Evolutionary conservation across 306 rosid genomes (phyloP).

Genomic region (Elaeagnus macrophylla): DNA sequence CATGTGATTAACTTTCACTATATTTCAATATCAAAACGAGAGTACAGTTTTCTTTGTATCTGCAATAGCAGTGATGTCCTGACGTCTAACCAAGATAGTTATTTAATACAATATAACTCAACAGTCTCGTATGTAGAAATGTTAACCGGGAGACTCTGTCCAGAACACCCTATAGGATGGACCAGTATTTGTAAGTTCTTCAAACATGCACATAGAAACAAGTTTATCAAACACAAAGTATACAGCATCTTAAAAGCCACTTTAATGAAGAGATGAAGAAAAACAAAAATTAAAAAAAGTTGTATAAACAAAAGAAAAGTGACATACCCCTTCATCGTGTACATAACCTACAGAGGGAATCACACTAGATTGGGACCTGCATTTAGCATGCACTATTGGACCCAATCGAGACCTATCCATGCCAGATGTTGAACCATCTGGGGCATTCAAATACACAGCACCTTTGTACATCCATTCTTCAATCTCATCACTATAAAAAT

Average conservation of each 20-base stretch:
- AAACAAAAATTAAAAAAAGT: neutral
- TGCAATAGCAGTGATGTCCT: no score
- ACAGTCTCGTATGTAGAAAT: no score
- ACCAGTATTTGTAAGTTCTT: no score
- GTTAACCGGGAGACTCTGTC: no score
- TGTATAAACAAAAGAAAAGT: neutral
- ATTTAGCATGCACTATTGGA: conserved; percentile 88
- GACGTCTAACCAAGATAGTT: no score
- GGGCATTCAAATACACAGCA: conserved; percentile 81
- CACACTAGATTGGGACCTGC: conserved; percentile 67
- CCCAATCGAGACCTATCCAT: conserved; percentile 75
- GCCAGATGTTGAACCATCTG: conserved; percentile 41
- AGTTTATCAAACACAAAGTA: no score
- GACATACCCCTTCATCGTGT: conserved; percentile 58
- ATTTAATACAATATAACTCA: no score
- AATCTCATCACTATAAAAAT: conserved; percentile 84
- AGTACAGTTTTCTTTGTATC: no score
- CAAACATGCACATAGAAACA: no score
- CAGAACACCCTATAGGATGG: no score
- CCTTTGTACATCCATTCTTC: conserved; percentile 99
- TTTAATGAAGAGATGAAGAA: neutral
- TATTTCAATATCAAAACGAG: no score
- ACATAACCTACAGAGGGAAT: conserved; percentile 51
- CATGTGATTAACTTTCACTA: no score
- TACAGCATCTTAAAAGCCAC: neutral